Percentiles rank a stretch among this genome's conserved stretches.
phyloP scores from a whole-genome alignment of 441 rosid genomes.

The Sinapis alba region DNA sequence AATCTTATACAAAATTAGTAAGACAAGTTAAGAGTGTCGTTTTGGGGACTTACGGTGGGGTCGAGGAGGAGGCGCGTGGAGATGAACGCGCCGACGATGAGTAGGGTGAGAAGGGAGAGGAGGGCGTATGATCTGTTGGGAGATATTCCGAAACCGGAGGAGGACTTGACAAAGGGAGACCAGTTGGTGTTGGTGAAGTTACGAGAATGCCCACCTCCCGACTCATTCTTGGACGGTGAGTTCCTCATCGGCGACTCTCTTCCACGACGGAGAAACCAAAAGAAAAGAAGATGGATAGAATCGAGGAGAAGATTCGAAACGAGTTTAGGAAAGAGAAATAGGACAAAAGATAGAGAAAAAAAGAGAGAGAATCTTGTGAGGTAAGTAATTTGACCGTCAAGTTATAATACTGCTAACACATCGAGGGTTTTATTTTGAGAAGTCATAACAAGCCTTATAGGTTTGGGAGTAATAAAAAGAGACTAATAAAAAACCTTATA shows the following conservation, averaged over 20 bases:
- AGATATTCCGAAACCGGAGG: slow-evolving; percentile 28
- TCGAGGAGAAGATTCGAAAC: background rate
- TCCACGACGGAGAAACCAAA: background rate
- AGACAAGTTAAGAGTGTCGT: slow-evolving; percentile 16
- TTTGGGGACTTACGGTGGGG: slow-evolving; percentile 26
- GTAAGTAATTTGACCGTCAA: slow-evolving; percentile 12
- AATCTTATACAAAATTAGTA: background rate
- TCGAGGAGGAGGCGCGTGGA: slow-evolving; percentile 40
- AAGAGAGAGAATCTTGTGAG: slow-evolving; percentile 27
- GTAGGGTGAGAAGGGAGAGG: slow-evolving; percentile 23
- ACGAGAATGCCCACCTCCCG: slow-evolving; percentile 30
- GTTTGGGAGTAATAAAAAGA: background rate
- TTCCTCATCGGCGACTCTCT: slow-evolving; percentile 21
- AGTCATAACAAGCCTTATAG: background rate
- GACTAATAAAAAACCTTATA: background rate
- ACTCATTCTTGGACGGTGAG: slow-evolving; percentile 29
- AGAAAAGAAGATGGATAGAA: background rate
- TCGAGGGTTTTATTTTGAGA: background rate
- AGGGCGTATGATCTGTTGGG: slow-evolving; percentile 34
- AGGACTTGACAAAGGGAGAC: slow-evolving; percentile 27
- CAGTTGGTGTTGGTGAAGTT: background rate
- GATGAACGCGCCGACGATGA: slow-evolving; percentile 38
- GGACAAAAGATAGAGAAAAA: too few relatives aligned
- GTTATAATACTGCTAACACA: slow-evolving; percentile 14
- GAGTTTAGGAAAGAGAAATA: background rate